phyloP scores from a whole-genome alignment of 306 rosid species.

The Corylus avellana region DNA sequence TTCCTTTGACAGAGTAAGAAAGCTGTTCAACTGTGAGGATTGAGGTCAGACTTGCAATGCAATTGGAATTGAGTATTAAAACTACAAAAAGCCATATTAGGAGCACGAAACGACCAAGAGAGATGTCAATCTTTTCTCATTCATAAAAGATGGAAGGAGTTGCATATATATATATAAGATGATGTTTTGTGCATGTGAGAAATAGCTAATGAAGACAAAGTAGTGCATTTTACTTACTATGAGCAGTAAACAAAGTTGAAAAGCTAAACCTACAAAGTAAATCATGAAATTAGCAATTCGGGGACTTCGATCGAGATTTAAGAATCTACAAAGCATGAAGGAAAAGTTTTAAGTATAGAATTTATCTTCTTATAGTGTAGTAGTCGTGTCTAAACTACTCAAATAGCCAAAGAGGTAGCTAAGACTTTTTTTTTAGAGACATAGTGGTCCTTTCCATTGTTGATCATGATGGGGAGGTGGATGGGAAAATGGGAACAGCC shows the following conservation, averaged over 20 bases:
- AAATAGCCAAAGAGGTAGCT: no score
- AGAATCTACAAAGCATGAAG: neutral
- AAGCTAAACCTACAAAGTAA: slow-evolving; percentile 56
- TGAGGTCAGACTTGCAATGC: slow-evolving; percentile 39
- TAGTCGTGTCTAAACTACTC: no score
- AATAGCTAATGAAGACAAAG: slow-evolving; percentile 13
- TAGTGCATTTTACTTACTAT: slow-evolving; percentile 54
- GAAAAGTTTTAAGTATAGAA: no score
- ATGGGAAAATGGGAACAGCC: no score
- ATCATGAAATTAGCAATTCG: neutral
- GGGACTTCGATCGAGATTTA: neutral
- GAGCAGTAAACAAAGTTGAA: slow-evolving; percentile 75
- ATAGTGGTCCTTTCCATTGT: no score
- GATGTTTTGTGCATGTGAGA: no score
- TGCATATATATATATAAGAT: no score
- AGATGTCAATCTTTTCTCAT: slow-evolving; percentile 31
- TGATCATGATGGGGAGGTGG: no score
- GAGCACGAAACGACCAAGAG: slow-evolving; percentile 29
- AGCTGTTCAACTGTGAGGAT: neutral
- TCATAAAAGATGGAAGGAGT: neutral
- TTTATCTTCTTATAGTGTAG: no score
- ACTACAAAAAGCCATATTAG: slow-evolving; percentile 40
- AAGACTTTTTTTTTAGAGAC: no score
- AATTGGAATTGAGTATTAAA: slow-evolving; percentile 32
- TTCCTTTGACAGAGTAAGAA: no score